These are phyloP conservation scores for Microcyclospora pomicola DNA, from an alignment of 2,329 filamentous ascomycete species.

Conservation along the genomic window DNA sequence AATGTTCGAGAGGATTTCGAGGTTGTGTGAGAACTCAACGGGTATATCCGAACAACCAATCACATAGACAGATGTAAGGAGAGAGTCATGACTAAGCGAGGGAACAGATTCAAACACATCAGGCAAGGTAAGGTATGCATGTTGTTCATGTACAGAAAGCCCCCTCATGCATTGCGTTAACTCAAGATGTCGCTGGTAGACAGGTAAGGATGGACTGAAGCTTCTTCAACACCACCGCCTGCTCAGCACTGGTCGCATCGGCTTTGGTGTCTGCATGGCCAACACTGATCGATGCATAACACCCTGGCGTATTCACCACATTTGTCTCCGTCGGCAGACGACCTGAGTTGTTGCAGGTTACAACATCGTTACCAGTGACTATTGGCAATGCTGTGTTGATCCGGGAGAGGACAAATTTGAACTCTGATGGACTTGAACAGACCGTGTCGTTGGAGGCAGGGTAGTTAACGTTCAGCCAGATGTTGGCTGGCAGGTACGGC, in stretches of 20 bases:
- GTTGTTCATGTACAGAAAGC: too few species aligned
- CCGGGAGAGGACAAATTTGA: slow-evolving; percentile 50
- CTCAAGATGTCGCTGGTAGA: slow-evolving; percentile 18
- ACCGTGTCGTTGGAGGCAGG: slow-evolving; percentile 34
- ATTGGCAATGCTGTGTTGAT: slow-evolving; percentile 36
- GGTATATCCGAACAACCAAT: too few species aligned
- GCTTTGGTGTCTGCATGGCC: slow-evolving; percentile 47
- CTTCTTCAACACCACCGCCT: slow-evolving; percentile 39
- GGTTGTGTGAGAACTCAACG: too few species aligned
- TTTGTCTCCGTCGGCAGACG: slow-evolving; percentile 46
- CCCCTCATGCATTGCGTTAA: too few species aligned
- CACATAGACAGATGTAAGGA: too few species aligned
- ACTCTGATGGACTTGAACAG: slow-evolving; percentile 41
- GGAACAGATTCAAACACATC: too few species aligned
- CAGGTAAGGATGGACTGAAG: slow-evolving; percentile 36
- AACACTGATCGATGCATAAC: slow-evolving; percentile 50
- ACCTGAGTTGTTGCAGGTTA: slow-evolving; percentile 38
- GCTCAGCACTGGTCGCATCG: slow-evolving; percentile 39
- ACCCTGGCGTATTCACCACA: slow-evolving; percentile 39
- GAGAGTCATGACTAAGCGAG: too few species aligned
- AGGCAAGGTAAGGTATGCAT: too few species aligned
- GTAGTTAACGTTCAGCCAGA: slow-evolving; percentile 59
- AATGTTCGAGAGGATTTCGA: too few species aligned
- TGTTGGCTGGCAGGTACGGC: slow-evolving; percentile 48
- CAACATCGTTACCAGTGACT: slow-evolving; percentile 35